Conservation (phyloP, 148 eudicot species). For the Bassia scoparia region DNA sequence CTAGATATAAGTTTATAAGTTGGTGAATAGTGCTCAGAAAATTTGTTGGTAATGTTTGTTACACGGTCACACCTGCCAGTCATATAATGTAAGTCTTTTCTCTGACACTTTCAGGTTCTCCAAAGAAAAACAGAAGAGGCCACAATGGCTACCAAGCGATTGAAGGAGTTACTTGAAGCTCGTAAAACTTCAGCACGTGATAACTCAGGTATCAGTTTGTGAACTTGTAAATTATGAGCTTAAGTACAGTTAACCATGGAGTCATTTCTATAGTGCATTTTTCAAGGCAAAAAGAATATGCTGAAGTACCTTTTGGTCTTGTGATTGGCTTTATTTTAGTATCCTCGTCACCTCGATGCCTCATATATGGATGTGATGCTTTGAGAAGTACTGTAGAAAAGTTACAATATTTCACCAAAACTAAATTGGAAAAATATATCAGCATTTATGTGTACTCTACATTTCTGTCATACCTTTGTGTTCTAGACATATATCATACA, state of each 20-base stretch:
- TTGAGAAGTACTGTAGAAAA: too few relatives aligned
- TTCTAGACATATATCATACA: too few relatives aligned
- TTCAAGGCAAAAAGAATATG: background rate
- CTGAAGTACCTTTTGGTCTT: background rate
- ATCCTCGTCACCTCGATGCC: too few relatives aligned
- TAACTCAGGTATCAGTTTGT: constrained; percentile 51
- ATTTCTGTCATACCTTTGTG: too few relatives aligned
- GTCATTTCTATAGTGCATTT: background rate
- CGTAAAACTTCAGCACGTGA: constrained; percentile 86
- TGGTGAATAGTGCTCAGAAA: background rate
- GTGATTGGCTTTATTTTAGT: background rate
- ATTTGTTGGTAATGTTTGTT: background rate
- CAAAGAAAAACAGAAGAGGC: constrained; percentile 99
- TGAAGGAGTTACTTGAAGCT: constrained; percentile 94
- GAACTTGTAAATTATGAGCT: background rate
- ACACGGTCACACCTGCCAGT: background rate
- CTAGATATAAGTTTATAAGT: background rate
- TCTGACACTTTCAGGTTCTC: constrained; percentile 63
- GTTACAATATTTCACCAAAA: too few relatives aligned
- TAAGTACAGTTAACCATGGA: background rate
- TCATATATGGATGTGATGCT: too few relatives aligned
- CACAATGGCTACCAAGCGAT: constrained; percentile 97
- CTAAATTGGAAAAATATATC: too few relatives aligned
- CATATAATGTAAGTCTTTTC: background rate
- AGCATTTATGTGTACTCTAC: too few relatives aligned